A percentile compares a stretch with the other conserved stretches of the same genome.
These are phyloP conservation scores for Klebsormidium nitens DNA, from an alignment of 139 green algal genomes.

Conservation along the genomic window DNA sequence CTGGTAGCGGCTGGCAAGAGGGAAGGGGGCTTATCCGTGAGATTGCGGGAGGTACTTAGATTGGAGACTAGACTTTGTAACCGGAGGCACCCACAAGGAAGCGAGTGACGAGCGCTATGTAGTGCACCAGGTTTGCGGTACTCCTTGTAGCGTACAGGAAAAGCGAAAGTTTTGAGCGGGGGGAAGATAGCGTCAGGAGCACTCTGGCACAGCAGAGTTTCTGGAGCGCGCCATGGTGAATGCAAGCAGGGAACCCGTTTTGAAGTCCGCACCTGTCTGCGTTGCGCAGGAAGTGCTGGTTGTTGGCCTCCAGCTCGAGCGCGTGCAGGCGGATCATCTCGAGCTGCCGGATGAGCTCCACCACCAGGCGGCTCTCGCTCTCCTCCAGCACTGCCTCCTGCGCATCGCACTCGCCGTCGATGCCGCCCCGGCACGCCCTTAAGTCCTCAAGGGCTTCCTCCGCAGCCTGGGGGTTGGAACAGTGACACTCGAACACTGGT, in stretches of 20 bases:
- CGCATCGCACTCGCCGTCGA: background rate
- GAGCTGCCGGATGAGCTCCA: slow-evolving; percentile 10
- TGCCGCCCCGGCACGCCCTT: background rate
- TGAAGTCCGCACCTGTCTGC: slow-evolving; percentile 7
- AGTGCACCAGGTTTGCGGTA: too few relatives aligned
- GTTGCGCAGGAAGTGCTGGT: background rate
- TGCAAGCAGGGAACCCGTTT: background rate
- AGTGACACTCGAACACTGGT: too few relatives aligned
- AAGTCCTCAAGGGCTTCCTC: background rate
- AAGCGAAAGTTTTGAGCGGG: too few relatives aligned
- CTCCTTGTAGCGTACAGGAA: too few relatives aligned
- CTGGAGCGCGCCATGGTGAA: background rate
- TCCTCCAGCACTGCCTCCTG: slow-evolving; percentile 2
- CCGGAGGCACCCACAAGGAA: background rate
- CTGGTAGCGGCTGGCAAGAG: slow-evolving; percentile 10
- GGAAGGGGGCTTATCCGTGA: background rate
- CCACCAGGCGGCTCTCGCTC: slow-evolving; percentile 2
- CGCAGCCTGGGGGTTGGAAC: too few relatives aligned
- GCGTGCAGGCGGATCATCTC: slow-evolving; percentile 18
- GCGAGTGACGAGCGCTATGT: too few relatives aligned
- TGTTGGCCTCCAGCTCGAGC: slow-evolving; percentile 13
- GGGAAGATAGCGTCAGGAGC: too few relatives aligned
- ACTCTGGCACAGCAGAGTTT: too few relatives aligned
- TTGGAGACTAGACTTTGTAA: background rate
- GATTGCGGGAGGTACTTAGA: background rate